A percentile compares a stretch with the other conserved stretches of the same genome.
Evolutionary conservation across 306 rosid genomes (phyloP).

Genomic region (Prunus mira): DNA sequence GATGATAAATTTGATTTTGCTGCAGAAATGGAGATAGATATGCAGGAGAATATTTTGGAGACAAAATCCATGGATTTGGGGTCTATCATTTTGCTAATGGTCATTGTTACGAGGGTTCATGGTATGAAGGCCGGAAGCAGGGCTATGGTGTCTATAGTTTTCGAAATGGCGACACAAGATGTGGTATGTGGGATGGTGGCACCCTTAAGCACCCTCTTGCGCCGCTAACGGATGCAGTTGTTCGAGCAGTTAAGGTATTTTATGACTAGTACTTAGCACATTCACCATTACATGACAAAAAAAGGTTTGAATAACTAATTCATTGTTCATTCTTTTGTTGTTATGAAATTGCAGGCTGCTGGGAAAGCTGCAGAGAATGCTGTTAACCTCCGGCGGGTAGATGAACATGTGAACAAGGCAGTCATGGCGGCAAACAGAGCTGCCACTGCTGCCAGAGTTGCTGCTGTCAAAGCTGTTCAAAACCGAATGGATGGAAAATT

Average conservation of each 20-base stretch:
- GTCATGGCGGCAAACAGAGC: conserved; percentile 81
- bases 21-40: conserved; percentile 95
- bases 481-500: conserved; percentile 88
- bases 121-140: conserved; percentile 96
- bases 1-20: conserved; percentile 8
- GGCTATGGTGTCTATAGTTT: conserved; percentile 78
- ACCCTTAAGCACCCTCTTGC: conserved; percentile 67
- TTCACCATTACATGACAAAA: background rate
- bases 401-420: conserved; percentile 75
- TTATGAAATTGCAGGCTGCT: conserved; percentile 58
- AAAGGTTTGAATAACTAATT: background rate
- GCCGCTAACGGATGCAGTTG: conserved; percentile 49
- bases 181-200: conserved; percentile 96
- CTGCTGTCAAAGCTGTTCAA: conserved; percentile 96
- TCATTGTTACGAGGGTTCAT: conserved; percentile 92
- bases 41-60: conserved; percentile 98
- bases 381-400: conserved; percentile 57
- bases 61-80: conserved; percentile 97
- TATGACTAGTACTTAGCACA: no score
- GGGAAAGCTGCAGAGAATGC: conserved; percentile 76
- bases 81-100: conserved; percentile 92
- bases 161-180: conserved; percentile 59
- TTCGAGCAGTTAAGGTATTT: conserved; percentile 77
- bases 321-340: background rate
- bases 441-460: conserved; percentile 96